These are phyloP conservation scores for Cardamine occulta DNA, from an alignment of 345 rosid species.

Conservation along the genomic window DNA sequence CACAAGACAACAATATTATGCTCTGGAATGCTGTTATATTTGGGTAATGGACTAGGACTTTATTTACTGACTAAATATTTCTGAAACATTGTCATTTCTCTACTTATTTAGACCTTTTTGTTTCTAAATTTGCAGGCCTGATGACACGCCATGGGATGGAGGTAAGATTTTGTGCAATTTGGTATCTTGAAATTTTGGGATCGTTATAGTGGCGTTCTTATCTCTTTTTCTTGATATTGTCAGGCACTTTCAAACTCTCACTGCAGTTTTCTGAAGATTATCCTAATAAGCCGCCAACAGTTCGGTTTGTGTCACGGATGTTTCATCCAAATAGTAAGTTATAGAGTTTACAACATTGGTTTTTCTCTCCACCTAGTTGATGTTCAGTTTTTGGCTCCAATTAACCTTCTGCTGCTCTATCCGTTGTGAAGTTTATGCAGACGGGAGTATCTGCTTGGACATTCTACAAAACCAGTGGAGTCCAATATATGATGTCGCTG, in stretches of 20 bases:
- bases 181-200: conserved; percentile 8
- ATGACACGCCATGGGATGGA: conserved; percentile 74
- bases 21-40: conserved; percentile 73
- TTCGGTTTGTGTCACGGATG: conserved; percentile 71
- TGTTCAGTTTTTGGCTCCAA: neutral
- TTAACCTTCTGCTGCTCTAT: conserved; percentile 16
- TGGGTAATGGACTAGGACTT: conserved; percentile 47
- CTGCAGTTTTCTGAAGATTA: conserved; percentile 67
- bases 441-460: conserved; percentile 96
- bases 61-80: neutral
- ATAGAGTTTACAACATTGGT: neutral
- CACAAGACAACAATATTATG: conserved; percentile 65
- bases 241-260: conserved; percentile 71
- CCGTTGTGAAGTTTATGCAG: conserved; percentile 77
- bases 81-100: neutral
- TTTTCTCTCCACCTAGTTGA: neutral
- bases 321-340: conserved; percentile 72
- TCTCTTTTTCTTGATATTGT: conserved; percentile 18
- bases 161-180: conserved; percentile 38
- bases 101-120: conserved; percentile 11
- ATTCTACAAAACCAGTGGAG: conserved; percentile 98
- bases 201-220: neutral
- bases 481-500: conserved; percentile 97
- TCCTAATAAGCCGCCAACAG: conserved; percentile 73
- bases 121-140: conserved; percentile 50